A percentile compares a stretch with the other conserved stretches of the same genome.
These are phyloP conservation scores for Ogataea nonfermentans DNA, from an alignment of 805 yeast genomes.

Conservation along the genomic window DNA sequence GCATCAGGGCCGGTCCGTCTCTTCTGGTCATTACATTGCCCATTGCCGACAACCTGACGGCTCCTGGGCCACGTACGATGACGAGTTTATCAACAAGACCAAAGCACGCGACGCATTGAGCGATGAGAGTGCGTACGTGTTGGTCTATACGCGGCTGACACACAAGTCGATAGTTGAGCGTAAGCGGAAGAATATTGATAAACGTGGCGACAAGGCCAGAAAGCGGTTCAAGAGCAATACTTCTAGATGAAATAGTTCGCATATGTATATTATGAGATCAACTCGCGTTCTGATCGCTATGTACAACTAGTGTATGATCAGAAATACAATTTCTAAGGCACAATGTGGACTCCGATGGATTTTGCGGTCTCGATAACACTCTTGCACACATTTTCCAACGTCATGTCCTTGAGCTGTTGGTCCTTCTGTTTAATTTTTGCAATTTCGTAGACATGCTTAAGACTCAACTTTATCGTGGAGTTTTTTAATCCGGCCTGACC, in stretches of 20 bases:
- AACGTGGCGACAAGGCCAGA: constrained; percentile 9
- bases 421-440: constrained; percentile 92
- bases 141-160: constrained; percentile 77
- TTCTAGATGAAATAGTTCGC: constrained; percentile 8
- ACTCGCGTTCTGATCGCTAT: constrained; percentile 12
- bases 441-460: constrained; percentile 91
- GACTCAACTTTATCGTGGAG: constrained; percentile 42
- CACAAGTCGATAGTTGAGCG: constrained; percentile 40
- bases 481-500: constrained; percentile 74
- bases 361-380: constrained; percentile 86
- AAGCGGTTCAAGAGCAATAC: constrained; percentile 16
- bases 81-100: constrained; percentile 76
- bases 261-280: constrained; percentile 15
- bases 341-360: constrained; percentile 79
- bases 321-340: constrained; percentile 5
- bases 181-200: constrained; percentile 18
- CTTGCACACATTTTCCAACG: constrained; percentile 74
- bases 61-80: constrained; percentile 92
- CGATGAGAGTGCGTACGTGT: constrained; percentile 88
- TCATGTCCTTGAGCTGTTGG: constrained; percentile 67
- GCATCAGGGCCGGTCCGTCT: constrained; percentile 90
- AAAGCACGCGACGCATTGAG: constrained; percentile 70
- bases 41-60: constrained; percentile 92
- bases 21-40: constrained; percentile 91
- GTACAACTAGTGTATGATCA: constrained; percentile 9